phyloP scores from a whole-genome alignment of 495 filamentous ascomycete species.

The Podospora bellae-mahoneyi region DNA sequence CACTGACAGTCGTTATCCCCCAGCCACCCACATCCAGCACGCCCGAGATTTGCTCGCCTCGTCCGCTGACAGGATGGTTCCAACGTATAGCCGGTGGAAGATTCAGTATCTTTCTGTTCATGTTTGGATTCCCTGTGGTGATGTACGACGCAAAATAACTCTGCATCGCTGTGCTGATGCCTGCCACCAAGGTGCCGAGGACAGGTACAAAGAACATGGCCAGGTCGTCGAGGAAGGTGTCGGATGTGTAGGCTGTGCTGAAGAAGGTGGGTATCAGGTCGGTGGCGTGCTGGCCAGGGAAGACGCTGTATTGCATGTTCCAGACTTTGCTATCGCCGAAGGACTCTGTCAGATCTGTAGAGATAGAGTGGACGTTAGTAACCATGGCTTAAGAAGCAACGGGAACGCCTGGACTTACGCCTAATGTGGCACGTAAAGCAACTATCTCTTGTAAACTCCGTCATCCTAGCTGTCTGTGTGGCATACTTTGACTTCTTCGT shows the following conservation, averaged over 20 bases:
- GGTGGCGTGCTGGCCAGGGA: slow-evolving; percentile 33
- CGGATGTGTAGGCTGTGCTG: slow-evolving; percentile 29
- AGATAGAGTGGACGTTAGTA: not conserved
- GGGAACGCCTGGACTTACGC: slow-evolving; percentile 21
- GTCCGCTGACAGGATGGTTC: slow-evolving; percentile 25
- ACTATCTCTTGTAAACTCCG: slow-evolving; percentile 35
- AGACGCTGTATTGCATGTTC: slow-evolving; percentile 40
- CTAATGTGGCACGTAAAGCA: slow-evolving; percentile 43
- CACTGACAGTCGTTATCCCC: slow-evolving; percentile 34
- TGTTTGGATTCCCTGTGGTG: slow-evolving; percentile 39
- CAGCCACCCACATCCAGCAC: slow-evolving; percentile 39
- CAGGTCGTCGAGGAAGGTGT: slow-evolving; percentile 35
- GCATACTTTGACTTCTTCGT: slow-evolving; percentile 26
- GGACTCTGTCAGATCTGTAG: slow-evolving; percentile 35
- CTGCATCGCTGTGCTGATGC: slow-evolving; percentile 40
- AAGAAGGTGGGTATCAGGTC: slow-evolving; percentile 39
- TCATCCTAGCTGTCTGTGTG: slow-evolving; percentile 33
- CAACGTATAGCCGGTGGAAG: slow-evolving; percentile 38
- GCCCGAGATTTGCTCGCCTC: slow-evolving; percentile 25
- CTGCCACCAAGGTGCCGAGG: slow-evolving; percentile 32
- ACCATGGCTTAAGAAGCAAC: not conserved
- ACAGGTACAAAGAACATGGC: slow-evolving; percentile 31
- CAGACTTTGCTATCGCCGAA: slow-evolving; percentile 28
- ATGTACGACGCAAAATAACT: slow-evolving; percentile 42
- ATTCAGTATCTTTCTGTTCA: slow-evolving; percentile 32